Conservation (phyloP, 2,329 filamentous ascomycete genomes). For the Trichophyton rubrum region DNA sequence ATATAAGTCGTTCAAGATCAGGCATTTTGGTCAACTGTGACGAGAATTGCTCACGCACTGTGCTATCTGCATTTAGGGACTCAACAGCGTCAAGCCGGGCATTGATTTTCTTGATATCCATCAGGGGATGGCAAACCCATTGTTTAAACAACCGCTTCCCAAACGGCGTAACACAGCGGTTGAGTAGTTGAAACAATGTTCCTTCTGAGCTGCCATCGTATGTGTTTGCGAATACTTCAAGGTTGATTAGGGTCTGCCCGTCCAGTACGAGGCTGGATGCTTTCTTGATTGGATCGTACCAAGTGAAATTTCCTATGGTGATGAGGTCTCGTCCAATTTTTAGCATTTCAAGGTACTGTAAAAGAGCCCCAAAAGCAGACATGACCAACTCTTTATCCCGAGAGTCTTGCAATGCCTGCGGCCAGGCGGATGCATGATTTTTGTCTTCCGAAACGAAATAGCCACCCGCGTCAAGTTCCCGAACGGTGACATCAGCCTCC, state of each 20-base stretch:
- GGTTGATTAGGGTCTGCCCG: conserved; percentile 90
- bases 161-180: conserved; percentile 90
- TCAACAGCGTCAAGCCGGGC: conserved; percentile 90
- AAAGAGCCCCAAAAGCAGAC: conserved; percentile 78
- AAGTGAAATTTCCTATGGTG: conserved; percentile 78
- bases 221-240: conserved; percentile 93
- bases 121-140: conserved; percentile 93
- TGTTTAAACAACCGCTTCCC: conserved; percentile 91
- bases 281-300: conserved; percentile 89
- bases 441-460: conserved; percentile 59
- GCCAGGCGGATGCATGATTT: conserved; percentile 59
- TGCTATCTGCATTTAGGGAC: conserved; percentile 70
- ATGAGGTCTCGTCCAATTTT: conserved; percentile 82
- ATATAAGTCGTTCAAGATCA: conserved; percentile 86
- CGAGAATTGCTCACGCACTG: conserved; percentile 73
- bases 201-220: conserved; percentile 75
- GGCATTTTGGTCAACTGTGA: conserved; percentile 82
- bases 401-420: conserved; percentile 56
- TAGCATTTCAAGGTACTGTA: conserved; percentile 73
- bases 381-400: conserved; percentile 71
- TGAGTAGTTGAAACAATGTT: conserved; percentile 79
- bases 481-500: conserved; percentile 67
- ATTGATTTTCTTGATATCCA: conserved; percentile 77
- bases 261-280: conserved; percentile 80
- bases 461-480: conserved; percentile 64